Percentiles rank a stretch among this genome's conserved stretches.
Conservation (phyloP, 139 green algal genomes). For the Closterium sp. region DNA sequence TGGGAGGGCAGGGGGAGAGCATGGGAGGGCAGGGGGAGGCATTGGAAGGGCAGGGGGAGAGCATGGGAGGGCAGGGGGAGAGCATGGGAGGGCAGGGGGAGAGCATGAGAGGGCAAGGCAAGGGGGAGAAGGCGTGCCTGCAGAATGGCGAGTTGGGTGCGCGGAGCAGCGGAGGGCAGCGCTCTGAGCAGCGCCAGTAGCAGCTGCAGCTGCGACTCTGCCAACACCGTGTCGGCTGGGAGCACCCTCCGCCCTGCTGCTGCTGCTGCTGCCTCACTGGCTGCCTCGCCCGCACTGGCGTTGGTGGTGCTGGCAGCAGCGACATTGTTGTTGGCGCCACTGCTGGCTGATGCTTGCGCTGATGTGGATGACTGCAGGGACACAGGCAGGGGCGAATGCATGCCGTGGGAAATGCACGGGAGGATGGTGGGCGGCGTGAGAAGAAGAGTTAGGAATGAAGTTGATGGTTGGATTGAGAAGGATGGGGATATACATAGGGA, state of each 20-base stretch:
- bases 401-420: neutral
- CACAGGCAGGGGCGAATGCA: neutral
- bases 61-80: too few species aligned
- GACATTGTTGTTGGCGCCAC: too few species aligned
- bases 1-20: too few species aligned
- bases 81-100: too few species aligned
- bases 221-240: neutral
- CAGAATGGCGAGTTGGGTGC: constrained; percentile 13
- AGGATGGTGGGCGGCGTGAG: neutral
- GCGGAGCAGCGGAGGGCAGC: constrained; percentile 3
- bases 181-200: constrained; percentile 24
- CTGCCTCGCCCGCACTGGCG: neutral
- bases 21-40: too few species aligned
- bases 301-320: neutral
- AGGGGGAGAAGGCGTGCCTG: constrained; percentile 7
- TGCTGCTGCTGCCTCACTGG: neutral
- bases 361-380: neutral
- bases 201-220: constrained; percentile 13
- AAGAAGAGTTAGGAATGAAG: too few species aligned
- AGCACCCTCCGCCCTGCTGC: neutral
- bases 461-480: too few species aligned
- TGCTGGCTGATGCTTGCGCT: neutral
- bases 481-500: too few species aligned
- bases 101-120: too few species aligned
- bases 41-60: too few species aligned